phyloP scores from a whole-genome alignment of 2,329 filamentous ascomycete species.

The Cercospora citrullina region DNA sequence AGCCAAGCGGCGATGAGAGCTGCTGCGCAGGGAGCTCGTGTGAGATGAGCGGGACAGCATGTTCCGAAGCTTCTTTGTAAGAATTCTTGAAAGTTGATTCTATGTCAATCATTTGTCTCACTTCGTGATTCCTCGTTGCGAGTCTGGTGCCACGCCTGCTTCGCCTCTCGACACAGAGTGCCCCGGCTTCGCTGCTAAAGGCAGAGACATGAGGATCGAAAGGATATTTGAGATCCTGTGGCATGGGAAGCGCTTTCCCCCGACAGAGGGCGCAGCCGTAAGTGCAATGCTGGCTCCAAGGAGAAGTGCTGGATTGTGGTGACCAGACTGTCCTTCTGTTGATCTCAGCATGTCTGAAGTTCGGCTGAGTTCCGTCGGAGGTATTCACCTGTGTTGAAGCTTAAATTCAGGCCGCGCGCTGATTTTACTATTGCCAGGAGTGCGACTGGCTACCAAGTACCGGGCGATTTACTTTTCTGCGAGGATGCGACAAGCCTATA shows the following conservation, averaged over 20 bases:
- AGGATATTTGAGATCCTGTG: not conserved
- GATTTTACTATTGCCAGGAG: not conserved
- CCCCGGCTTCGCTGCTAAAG: not conserved
- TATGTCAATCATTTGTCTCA: not conserved
- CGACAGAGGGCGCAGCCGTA: not conserved
- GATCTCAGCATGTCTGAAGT: not conserved
- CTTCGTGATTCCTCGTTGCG: not conserved
- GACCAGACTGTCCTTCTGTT: not conserved
- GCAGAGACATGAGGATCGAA: not conserved
- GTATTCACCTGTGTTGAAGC: not conserved
- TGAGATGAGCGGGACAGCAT: not conserved
- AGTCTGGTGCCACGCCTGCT: not conserved
- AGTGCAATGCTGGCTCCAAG: not conserved
- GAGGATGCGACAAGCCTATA: not conserved
- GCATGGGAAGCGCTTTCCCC: not conserved
- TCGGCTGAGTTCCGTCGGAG: not conserved
- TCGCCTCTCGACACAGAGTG: not conserved
- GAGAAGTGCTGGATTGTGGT: not conserved
- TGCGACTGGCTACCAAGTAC: not conserved
- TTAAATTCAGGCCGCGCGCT: not conserved
- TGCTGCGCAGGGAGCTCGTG: conserved; percentile 3
- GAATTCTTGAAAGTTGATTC: not conserved
- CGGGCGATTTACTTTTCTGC: not conserved
- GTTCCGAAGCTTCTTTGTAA: not conserved
- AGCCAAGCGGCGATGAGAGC: conserved; percentile 4